A percentile compares a stretch with the other conserved stretches of the same genome.
These are phyloP conservation scores for Kwoniella pini DNA, from an alignment of 768 basidiomycete species.

Conservation along the genomic window DNA sequence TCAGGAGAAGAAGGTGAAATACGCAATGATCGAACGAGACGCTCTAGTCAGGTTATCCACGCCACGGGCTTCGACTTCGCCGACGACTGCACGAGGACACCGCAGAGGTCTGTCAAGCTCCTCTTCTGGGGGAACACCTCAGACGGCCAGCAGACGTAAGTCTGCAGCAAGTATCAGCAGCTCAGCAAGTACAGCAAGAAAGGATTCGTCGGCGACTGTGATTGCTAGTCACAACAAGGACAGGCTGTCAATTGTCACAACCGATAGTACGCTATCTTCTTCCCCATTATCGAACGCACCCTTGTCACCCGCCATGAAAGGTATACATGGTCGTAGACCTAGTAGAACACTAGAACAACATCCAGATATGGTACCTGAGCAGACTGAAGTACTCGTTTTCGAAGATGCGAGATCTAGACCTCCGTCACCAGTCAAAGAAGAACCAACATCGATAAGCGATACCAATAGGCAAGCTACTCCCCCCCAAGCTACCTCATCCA, in stretches of 20 bases:
- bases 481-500: not conserved
- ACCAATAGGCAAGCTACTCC: not conserved
- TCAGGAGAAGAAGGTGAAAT: constrained; percentile 55
- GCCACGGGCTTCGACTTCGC: constrained; percentile 25
- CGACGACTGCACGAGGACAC: constrained; percentile 23
- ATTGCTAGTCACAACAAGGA: constrained; percentile 5
- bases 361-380: constrained; percentile 40
- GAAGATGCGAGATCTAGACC: constrained; percentile 17
- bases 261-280: constrained; percentile 21
- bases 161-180: constrained; percentile 18
- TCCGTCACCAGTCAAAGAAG: constrained; percentile 39
- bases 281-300: constrained; percentile 18
- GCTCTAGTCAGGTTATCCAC: constrained; percentile 50
- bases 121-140: constrained; percentile 18
- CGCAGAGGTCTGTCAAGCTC: constrained; percentile 39
- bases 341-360: constrained; percentile 33
- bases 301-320: constrained; percentile 22
- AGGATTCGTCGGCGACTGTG: constrained; percentile 9
- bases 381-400: constrained; percentile 24
- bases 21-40: constrained; percentile 55
- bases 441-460: not conserved
- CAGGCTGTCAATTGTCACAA: constrained; percentile 26
- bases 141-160: constrained; percentile 14
- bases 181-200: constrained; percentile 10
- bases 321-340: constrained; percentile 27